phyloP scores from a whole-genome alignment of 345 rosid genomes.

The Zanthoxylum bungeanum region DNA sequence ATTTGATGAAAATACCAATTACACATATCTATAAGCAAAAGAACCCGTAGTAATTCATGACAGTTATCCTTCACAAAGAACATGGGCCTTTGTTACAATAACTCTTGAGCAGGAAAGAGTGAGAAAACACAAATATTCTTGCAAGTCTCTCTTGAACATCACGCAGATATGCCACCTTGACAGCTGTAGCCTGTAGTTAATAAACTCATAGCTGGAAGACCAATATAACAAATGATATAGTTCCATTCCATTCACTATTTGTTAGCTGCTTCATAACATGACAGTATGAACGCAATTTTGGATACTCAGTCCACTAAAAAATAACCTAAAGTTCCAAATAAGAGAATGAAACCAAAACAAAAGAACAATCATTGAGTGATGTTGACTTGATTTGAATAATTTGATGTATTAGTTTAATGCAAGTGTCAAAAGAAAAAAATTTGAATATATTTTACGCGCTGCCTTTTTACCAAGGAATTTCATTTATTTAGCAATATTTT shows the following conservation, averaged over 20 bases:
- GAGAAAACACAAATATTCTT: not conserved
- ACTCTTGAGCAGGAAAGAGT: not conserved
- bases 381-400: not conserved
- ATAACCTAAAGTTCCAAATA: not conserved
- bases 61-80: no score
- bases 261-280: no score
- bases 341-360: not conserved
- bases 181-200: not conserved
- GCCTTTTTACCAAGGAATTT: not conserved
- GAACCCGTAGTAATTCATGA: not conserved
- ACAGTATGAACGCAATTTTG: not conserved
- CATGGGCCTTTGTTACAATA: no score
- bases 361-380: not conserved
- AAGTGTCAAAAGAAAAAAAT: not conserved
- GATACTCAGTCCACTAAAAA: not conserved
- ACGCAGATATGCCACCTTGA: not conserved
- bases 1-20: not conserved
- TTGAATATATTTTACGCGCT: not conserved
- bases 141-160: not conserved
- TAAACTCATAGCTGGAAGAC: constrained; percentile 1
- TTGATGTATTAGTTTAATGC: not conserved
- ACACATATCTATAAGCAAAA: not conserved
- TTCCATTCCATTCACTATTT: not conserved
- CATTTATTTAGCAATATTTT: not conserved
- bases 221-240: not conserved